Percentiles rank a stretch among this genome's conserved stretches.
Conservation (phyloP, 345 rosid species). For the Arabis hirsuta region DNA sequence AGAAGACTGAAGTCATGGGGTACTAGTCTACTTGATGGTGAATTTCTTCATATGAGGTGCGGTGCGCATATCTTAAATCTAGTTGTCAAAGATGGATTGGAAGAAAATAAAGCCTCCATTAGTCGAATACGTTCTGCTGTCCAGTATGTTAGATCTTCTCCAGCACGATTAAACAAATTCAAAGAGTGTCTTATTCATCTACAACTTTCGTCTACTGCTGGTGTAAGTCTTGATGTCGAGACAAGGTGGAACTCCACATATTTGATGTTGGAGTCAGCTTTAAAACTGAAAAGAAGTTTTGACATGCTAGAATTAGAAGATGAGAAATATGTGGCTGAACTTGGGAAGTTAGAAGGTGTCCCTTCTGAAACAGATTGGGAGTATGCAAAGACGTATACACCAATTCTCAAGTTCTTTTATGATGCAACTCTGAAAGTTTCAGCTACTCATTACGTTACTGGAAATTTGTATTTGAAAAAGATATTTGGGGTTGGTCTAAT, state of each 20-base stretch:
- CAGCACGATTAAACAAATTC: not conserved
- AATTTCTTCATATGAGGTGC: conserved; percentile 22
- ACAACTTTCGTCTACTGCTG: not conserved
- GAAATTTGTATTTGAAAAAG: conserved; percentile 1
- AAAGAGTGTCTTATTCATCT: not conserved
- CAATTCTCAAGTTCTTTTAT: conserved; percentile 13
- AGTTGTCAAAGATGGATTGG: conserved; percentile 19
- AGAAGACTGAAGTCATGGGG: conserved; percentile 15
- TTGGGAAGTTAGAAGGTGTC: not conserved
- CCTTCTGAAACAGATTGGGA: conserved; percentile 6
- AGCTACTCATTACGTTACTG: not conserved
- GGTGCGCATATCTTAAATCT: conserved; percentile 5
- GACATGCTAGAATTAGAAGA: conserved; percentile 20
- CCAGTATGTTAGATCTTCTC: not conserved
- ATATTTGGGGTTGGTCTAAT: conserved; percentile 7
- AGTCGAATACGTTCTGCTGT: not conserved
- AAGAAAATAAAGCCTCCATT: not conserved
- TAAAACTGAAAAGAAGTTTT: not conserved
- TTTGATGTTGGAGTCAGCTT: not conserved
- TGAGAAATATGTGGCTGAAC: not conserved
- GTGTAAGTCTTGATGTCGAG: not conserved
- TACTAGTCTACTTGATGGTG: conserved; percentile 13
- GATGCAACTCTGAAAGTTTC: conserved; percentile 17
- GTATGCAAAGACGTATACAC: not conserved
- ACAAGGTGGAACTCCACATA: conserved; percentile 3